A percentile compares a stretch with the other conserved stretches of the same genome.
Evolutionary conservation across 768 basidiomycete genomes (phyloP).

Genomic region (Tricholoma furcatifolium): DNA sequence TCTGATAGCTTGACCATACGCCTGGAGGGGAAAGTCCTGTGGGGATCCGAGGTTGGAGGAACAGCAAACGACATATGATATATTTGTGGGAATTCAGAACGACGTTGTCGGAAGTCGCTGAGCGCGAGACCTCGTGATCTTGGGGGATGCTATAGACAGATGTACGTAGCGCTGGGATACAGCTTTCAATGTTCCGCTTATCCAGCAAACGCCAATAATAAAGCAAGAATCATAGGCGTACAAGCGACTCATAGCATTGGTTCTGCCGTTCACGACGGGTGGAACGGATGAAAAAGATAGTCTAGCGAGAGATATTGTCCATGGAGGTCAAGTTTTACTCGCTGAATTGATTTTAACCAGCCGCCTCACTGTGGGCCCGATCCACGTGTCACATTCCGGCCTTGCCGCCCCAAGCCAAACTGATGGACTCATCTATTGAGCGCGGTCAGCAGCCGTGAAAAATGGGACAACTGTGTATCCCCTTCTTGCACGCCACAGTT

Average conservation of each 20-base stretch:
- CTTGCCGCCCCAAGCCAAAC: conserved; percentile 15
- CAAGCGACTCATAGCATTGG: background rate
- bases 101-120: conserved; percentile 10
- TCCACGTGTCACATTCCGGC: conserved; percentile 12
- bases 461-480: conserved; percentile 21
- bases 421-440: conserved; percentile 7
- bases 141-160: background rate
- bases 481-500: conserved; percentile 19
- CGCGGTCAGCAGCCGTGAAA: conserved; percentile 27
- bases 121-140: conserved; percentile 1
- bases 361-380: background rate
- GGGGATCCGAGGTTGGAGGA: conserved; percentile 18
- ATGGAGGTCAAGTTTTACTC: background rate
- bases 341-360: background rate
- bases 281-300: background rate
- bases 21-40: background rate
- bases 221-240: background rate
- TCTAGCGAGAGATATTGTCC: background rate
- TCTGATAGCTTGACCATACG: conserved; percentile 3
- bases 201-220: background rate
- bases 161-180: background rate
- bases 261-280: background rate
- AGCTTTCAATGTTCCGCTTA: background rate
- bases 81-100: background rate
- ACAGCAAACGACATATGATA: background rate